Conservation (phyloP, 192 early-diverging fungal species). For the Coemansia sp. region DNA sequence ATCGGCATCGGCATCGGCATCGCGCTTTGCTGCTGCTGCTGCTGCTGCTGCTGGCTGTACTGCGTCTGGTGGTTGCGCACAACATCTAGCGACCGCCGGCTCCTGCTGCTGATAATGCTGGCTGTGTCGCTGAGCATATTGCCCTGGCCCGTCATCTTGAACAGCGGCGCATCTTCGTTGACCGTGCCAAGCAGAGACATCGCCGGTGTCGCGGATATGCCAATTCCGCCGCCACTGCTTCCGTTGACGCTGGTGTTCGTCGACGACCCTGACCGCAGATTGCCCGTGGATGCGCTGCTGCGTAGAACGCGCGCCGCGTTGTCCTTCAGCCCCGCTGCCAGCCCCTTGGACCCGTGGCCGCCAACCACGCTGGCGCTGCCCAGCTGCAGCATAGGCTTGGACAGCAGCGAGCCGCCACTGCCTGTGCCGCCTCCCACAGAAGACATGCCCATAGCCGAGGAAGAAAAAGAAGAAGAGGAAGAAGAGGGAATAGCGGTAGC, state of each 20-base stretch:
- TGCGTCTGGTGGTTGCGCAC: constrained; percentile 17
- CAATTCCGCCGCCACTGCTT: neutral
- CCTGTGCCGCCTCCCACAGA: too few relatives aligned
- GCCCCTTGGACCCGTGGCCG: constrained; percentile 24
- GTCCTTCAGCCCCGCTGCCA: constrained; percentile 51
- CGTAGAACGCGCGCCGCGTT: constrained; percentile 44
- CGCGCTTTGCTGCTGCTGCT: too few relatives aligned
- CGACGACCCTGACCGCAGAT: constrained; percentile 21
- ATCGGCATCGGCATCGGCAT: constrained; percentile 1
- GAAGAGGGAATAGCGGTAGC: too few relatives aligned
- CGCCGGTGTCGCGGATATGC: neutral
- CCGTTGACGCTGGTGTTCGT: neutral
- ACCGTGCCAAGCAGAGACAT: constrained; percentile 19
- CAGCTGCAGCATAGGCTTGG: neutral
- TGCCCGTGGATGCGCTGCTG: constrained; percentile 51
- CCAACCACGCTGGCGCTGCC: constrained; percentile 24
- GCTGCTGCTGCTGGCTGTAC: constrained; percentile 13
- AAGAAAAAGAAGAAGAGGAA: too few relatives aligned
- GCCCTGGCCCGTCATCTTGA: neutral
- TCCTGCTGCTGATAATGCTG: constrained; percentile 9
- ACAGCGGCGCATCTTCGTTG: constrained; percentile 11
- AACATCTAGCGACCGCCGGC: constrained; percentile 41
- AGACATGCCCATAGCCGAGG: too few relatives aligned
- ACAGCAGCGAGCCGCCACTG: neutral
- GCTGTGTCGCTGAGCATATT: neutral